Conservation (phyloP, 1,284 basidiomycete genomes). For the Vanrija sp. region DNA sequence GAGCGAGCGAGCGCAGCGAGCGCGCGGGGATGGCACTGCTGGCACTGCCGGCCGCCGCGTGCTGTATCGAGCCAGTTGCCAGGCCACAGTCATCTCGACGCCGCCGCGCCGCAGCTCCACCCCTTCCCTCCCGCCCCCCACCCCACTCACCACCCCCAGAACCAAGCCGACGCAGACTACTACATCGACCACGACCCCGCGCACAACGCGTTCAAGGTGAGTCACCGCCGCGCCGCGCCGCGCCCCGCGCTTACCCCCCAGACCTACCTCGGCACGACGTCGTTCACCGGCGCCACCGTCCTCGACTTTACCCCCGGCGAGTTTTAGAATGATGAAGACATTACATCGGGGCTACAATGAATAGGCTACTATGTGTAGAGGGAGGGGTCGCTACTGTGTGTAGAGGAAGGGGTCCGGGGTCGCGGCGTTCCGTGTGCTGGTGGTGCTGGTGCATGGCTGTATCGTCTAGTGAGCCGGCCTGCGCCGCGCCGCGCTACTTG, state of each 20-base stretch:
- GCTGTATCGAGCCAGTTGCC: background rate
- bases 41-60: no score
- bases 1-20: background rate
- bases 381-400: no score
- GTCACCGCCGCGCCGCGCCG: background rate
- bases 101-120: no score
- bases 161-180: constrained; percentile 32
- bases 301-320: constrained; percentile 34
- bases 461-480: no score
- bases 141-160: constrained; percentile 19
- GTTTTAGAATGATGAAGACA: constrained; percentile 5
- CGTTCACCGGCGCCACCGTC: constrained; percentile 24
- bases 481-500: background rate
- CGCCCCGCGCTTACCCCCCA: background rate
- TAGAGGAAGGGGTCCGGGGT: no score
- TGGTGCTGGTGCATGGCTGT: no score
- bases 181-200: constrained; percentile 36
- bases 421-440: no score
- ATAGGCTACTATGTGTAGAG: no score
- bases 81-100: constrained; percentile 1
- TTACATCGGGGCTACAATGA: background rate
- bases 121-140: no score
- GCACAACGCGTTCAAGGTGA: constrained; percentile 41
- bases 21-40: constrained; percentile 1
- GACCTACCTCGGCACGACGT: constrained; percentile 5